A percentile compares a stretch with the other conserved stretches of the same genome.
Conservation (phyloP, 305 asterid species). For the Nicotiana rustica region DNA sequence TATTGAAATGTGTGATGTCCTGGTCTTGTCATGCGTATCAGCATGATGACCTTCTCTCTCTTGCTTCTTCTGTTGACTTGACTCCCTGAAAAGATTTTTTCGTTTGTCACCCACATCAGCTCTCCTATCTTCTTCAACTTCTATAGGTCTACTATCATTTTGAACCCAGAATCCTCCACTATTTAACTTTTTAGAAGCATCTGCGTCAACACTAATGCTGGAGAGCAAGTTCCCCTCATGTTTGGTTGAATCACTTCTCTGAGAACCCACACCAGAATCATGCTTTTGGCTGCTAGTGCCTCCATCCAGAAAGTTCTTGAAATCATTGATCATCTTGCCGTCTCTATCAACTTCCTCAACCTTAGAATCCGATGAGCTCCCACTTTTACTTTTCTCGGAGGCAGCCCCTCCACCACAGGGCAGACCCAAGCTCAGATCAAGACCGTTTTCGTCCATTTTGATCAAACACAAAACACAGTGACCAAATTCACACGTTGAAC, state of each 20-base stretch:
- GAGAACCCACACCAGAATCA: conserved; percentile 46
- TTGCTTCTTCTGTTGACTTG: conserved; percentile 66
- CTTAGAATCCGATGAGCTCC: conserved; percentile 68
- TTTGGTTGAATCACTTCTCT: conserved; percentile 51
- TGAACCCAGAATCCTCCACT: conserved; percentile 68
- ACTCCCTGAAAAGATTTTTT: conserved; percentile 59
- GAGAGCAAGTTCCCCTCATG: conserved; percentile 60
- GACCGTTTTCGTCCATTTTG: conserved; percentile 86
- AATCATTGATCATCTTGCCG: conserved; percentile 81
- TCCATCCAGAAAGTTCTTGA: conserved; percentile 92
- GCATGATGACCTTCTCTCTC: conserved; percentile 61
- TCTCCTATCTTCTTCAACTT: conserved; percentile 63
- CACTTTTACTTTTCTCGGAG: conserved; percentile 60
- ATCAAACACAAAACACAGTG: not conserved
- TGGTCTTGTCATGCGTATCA: conserved; percentile 64
- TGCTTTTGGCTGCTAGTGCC: conserved; percentile 71
- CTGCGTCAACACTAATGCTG: conserved; percentile 55
- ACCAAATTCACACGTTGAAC: conserved; percentile 21
- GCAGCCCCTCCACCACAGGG: conserved; percentile 77
- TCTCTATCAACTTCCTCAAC: conserved; percentile 79
- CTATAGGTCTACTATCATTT: conserved; percentile 59
- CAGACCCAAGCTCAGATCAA: conserved; percentile 81
- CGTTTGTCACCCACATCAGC: conserved; percentile 73
- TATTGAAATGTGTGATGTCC: conserved; percentile 86
- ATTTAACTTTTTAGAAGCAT: conserved; percentile 66